Evolutionary conservation across 2,329 filamentous ascomycete species (phyloP).

Genomic region (Trichoderma polysporum): DNA sequence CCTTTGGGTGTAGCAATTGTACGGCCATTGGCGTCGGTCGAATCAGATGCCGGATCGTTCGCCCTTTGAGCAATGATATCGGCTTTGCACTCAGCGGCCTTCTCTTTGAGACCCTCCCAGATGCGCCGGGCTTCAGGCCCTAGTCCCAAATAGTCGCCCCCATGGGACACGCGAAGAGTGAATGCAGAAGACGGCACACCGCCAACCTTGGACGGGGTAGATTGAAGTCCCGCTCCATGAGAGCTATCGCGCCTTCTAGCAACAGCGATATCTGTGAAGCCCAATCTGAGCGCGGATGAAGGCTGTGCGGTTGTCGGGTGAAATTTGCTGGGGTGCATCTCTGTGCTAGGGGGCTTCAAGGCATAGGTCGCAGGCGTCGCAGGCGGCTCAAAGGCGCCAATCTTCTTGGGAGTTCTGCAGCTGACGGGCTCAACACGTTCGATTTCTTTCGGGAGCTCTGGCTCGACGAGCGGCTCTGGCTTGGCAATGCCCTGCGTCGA

Average conservation of each 20-base stretch:
- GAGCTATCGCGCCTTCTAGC: slow-evolving; percentile 32
- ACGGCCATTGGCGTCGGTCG: slow-evolving; percentile 50
- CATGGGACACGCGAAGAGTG: slow-evolving; percentile 66
- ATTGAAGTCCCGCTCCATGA: slow-evolving; percentile 41
- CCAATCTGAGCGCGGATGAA: slow-evolving; percentile 77
- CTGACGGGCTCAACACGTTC: background rate
- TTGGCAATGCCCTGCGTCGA: slow-evolving; percentile 32
- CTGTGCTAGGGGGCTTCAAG: slow-evolving; percentile 68
- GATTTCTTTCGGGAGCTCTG: background rate
- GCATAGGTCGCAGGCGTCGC: slow-evolving; percentile 65
- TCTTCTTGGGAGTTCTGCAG: slow-evolving; percentile 28
- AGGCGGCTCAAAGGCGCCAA: slow-evolving; percentile 35
- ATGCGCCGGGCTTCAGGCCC: slow-evolving; percentile 61
- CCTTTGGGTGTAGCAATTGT: slow-evolving; percentile 80
- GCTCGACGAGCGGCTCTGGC: slow-evolving; percentile 28
- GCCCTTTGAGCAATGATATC: slow-evolving; percentile 64
- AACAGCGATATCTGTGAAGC: slow-evolving; percentile 71
- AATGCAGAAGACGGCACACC: slow-evolving; percentile 58
- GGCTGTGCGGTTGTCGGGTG: slow-evolving; percentile 74
- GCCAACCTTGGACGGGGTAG: slow-evolving; percentile 62
- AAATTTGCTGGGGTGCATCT: slow-evolving; percentile 89
- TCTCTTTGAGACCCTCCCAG: slow-evolving; percentile 67
- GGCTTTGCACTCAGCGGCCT: slow-evolving; percentile 69
- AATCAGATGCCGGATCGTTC: slow-evolving; percentile 37
- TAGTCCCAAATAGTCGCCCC: slow-evolving; percentile 51